Conservation (phyloP, 2,329 filamentous ascomycete genomes). For the Fusarium brachygibbosum region DNA sequence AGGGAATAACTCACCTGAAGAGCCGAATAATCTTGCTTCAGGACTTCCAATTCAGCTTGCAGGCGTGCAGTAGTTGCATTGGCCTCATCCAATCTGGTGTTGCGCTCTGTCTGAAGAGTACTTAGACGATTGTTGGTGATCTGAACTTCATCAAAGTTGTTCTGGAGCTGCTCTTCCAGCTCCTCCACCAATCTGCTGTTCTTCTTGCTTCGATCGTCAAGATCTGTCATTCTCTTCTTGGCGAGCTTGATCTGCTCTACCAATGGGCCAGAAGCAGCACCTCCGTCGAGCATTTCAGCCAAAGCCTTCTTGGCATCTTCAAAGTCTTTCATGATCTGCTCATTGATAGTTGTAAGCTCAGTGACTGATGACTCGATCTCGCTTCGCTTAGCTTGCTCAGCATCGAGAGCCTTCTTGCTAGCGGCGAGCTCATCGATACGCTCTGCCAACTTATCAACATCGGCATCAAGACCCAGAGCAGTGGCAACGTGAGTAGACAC, state of each 20-base stretch:
- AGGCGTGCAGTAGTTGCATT: constrained; percentile 73
- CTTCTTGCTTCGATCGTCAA: constrained; percentile 83
- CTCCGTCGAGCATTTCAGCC: constrained; percentile 65
- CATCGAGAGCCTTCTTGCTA: constrained; percentile 70
- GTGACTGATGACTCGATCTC: constrained; percentile 69
- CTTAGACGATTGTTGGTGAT: constrained; percentile 87
- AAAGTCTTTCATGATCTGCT: constrained; percentile 72
- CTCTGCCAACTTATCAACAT: constrained; percentile 75
- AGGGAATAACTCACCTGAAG: constrained; percentile 76
- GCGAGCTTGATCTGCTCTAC: constrained; percentile 71
- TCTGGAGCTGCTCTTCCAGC: constrained; percentile 95
- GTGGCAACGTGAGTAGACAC: constrained; percentile 73
- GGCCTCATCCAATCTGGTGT: constrained; percentile 82
- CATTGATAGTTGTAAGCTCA: constrained; percentile 70
- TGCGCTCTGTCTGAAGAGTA: constrained; percentile 80
- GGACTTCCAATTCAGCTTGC: constrained; percentile 76
- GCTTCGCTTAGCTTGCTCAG: constrained; percentile 69
- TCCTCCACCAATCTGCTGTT: constrained; percentile 93
- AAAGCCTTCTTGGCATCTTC: constrained; percentile 70
- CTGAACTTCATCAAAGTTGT: constrained; percentile 94
- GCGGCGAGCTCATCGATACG: constrained; percentile 70
- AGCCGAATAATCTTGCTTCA: constrained; percentile 77
- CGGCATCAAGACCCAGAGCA: constrained; percentile 72
- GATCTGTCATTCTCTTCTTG: constrained; percentile 73
- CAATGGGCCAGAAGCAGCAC: constrained; percentile 61